Base-by-base conservation (phyloP, 768 basidiomycete genomes). In the Podaxis mareebaensis region DNA sequence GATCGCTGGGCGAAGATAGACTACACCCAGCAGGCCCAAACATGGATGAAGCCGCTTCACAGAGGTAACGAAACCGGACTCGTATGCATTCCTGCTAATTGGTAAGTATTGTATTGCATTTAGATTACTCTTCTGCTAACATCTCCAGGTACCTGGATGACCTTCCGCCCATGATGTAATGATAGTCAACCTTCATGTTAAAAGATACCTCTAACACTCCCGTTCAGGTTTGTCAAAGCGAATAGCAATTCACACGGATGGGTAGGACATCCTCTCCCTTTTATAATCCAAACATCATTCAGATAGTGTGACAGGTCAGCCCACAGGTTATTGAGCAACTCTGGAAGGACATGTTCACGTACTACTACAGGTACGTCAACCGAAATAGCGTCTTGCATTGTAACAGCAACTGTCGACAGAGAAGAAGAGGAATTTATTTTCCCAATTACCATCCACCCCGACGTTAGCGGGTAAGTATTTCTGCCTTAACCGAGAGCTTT, bases 391-490 rank as follows among this genome's bases (percentile, higher is more conserved):
- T 53, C 48, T 54, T 65, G 24, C 59, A 64, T 54, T 40, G 66
- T 48, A 24, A 24, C 13, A 17, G 15, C 42, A 44, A 46, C 57
- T 60, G 55, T 63, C 28, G 60, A 42, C 55, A 84, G 85, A 51
- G 86, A 87, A 65, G 84, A 88, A 72, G 81, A 84, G 66, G 80
- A 84, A 70, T 87, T 89, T 62, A 81, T 87, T n/a, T 88, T 90
- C 58, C 89, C 89, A 0, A 83, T 92, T 62, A 91, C 90, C 2
- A 89, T 93, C 44, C 91, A 92, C 67, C 90, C 91, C 1, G 90
- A 92, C 67, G 88, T 90, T 24, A 86, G 86, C 69, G 89, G 89
- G 82, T 83, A 73, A 67, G 83, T 70, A 22, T 24, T 40, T 61
- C 52, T 68, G 3, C 7, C 20, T 33, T 15, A 15, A 7, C 42